These are phyloP conservation scores for Deuterostichococcus epilithicus DNA, from an alignment of 139 green algal species.

Conservation along the genomic window DNA sequence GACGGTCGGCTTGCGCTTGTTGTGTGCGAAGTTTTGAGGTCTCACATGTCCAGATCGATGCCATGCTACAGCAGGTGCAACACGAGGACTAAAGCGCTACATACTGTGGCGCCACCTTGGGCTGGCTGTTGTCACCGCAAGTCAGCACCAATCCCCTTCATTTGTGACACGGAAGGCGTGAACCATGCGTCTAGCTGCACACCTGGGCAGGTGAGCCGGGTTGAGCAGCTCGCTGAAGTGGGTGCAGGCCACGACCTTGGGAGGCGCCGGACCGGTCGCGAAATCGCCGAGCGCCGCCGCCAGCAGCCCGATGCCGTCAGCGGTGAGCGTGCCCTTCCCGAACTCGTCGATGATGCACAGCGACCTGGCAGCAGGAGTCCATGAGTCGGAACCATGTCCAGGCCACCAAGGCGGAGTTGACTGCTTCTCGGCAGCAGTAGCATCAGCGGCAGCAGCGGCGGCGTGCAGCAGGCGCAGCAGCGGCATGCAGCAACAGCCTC, in stretches of 20 bases:
- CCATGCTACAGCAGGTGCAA: neutral
- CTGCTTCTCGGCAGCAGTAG: neutral
- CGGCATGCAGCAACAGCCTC: too few species aligned
- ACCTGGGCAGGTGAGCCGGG: constrained; percentile 29
- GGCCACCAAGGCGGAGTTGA: neutral
- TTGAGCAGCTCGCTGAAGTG: constrained; percentile 75
- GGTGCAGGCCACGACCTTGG: constrained; percentile 66
- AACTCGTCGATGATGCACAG: constrained; percentile 94
- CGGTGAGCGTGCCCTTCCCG: constrained; percentile 85
- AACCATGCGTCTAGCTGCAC: neutral
- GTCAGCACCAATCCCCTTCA: neutral
- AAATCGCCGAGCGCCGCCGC: constrained; percentile 54
- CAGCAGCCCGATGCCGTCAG: constrained; percentile 79
- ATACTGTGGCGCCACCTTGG: neutral
- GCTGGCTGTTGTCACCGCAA: neutral
- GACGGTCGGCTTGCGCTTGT: neutral
- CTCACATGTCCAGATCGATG: neutral
- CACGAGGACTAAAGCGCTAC: neutral
- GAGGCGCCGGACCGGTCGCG: constrained; percentile 9
- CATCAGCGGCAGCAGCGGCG: too few species aligned
- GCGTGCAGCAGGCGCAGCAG: too few species aligned
- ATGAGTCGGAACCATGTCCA: too few species aligned
- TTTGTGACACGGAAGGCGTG: neutral
- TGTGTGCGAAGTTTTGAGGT: neutral
- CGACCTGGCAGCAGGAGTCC: constrained; percentile 50